A percentile compares a stretch with the other conserved stretches of the same genome.
These are phyloP conservation scores for Camellia sinensis DNA, from an alignment of 148 eudicot genomes.

Conservation along the genomic window DNA sequence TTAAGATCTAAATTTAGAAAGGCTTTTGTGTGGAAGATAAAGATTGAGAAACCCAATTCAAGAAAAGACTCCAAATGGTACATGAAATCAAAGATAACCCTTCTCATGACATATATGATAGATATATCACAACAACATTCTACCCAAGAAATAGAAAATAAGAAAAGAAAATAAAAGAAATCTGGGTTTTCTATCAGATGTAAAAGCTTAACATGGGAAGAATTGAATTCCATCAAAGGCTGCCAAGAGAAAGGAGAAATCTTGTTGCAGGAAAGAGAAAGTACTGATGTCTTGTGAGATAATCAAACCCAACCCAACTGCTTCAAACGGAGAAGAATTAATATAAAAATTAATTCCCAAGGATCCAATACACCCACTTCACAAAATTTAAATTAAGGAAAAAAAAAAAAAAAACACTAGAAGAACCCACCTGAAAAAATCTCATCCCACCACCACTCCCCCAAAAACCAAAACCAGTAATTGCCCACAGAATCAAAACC, in stretches of 20 bases:
- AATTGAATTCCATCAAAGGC: not conserved
- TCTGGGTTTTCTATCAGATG: not conserved
- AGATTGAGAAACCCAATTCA: slow-evolving; percentile 26
- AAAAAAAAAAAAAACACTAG: not conserved
- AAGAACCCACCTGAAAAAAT: slow-evolving; percentile 9
- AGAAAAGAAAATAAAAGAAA: not conserved
- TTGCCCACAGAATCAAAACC: not conserved
- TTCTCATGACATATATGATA: slow-evolving; percentile 17
- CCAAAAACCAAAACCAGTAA: slow-evolving; percentile 8
- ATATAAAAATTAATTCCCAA: not conserved
- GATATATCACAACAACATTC: not conserved
- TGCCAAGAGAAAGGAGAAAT: not conserved
- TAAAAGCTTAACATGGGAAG: not conserved
- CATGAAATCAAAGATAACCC: slow-evolving; percentile 34
- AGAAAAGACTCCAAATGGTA: slow-evolving; percentile 25
- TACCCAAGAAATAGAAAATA: not conserved
- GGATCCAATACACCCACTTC: not conserved
- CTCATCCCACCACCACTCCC: slow-evolving; percentile 6
- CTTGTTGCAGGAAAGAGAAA: too few species aligned
- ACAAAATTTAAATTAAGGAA: not conserved
- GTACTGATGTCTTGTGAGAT: not conserved
- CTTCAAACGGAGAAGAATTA: not conserved
- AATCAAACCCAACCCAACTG: not conserved
- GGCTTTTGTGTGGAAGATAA: slow-evolving; percentile 17
- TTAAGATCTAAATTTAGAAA: slow-evolving; percentile 38